phyloP scores from a whole-genome alignment of 129 eudicot species.

The Tagetes erecta region DNA sequence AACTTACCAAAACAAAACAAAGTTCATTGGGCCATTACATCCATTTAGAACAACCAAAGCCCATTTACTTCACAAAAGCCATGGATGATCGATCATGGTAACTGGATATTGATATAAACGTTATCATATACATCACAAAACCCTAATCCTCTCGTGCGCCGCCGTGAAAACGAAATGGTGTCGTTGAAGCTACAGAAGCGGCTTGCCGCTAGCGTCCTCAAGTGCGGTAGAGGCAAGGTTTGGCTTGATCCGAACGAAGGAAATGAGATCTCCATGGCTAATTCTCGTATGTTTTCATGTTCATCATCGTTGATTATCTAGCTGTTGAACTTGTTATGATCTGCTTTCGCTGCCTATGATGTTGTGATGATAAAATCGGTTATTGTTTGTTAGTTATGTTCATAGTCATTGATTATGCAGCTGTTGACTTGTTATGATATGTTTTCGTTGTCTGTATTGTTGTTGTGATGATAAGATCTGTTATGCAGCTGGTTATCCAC shows the following conservation, averaged over 20 bases:
- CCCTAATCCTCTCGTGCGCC: slow-evolving; percentile 29
- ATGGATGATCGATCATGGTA: neutral
- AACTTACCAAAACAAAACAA: neutral
- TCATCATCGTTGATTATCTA: neutral
- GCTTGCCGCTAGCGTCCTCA: slow-evolving; percentile 59
- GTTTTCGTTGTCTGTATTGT: neutral
- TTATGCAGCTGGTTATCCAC: neutral
- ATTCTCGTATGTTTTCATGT: slow-evolving; percentile 34
- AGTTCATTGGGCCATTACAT: slow-evolving; percentile 15
- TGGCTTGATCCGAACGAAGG: slow-evolving; percentile 65
- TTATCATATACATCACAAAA: slow-evolving; percentile 15
- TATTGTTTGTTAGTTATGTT: neutral
- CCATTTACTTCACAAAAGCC: neutral
- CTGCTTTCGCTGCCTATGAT: neutral
- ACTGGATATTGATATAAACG: slow-evolving; percentile 8
- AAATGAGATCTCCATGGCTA: slow-evolving; percentile 63
- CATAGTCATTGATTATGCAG: too few species aligned
- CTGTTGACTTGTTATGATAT: neutral
- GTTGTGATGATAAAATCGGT: neutral
- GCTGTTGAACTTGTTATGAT: neutral
- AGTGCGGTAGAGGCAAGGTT: slow-evolving; percentile 59
- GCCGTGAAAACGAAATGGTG: slow-evolving; percentile 44
- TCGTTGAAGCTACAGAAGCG: slow-evolving; percentile 59
- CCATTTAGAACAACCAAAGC: neutral
- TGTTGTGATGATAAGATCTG: neutral